phyloP scores from a whole-genome alignment of 805 yeast genomes.

The Yamadazyma nakazawae region DNA sequence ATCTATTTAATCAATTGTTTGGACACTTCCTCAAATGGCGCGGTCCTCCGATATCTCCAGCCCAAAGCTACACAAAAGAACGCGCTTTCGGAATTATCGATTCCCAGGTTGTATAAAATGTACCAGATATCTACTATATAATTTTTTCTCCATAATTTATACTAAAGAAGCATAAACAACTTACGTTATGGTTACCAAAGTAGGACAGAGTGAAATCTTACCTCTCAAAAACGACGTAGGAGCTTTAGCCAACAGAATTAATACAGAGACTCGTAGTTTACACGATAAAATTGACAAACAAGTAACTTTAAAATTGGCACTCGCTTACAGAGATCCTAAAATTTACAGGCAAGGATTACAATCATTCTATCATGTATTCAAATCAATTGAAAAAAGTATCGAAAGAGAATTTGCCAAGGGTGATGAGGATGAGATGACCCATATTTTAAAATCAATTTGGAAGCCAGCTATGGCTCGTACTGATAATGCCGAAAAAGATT shows the following conservation, averaged over 20 bases:
- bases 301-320: slow-evolving; percentile 65
- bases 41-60: slow-evolving; percentile 6
- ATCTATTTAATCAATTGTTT: neutral
- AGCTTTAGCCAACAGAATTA: slow-evolving; percentile 81
- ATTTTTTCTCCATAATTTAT: neutral
- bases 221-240: slow-evolving; percentile 81
- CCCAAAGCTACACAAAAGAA: slow-evolving; percentile 5
- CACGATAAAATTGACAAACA: slow-evolving; percentile 70
- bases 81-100: slow-evolving; percentile 7
- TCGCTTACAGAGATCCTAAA: slow-evolving; percentile 71
- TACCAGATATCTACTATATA: neutral
- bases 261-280: slow-evolving; percentile 57
- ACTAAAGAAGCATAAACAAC: neutral
- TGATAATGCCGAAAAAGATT: slow-evolving; percentile 54
- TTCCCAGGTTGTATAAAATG: neutral
- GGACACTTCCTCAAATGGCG: slow-evolving; percentile 1
- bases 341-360: slow-evolving; percentile 81
- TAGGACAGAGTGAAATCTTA: slow-evolving; percentile 36
- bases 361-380: slow-evolving; percentile 66
- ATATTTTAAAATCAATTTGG: slow-evolving; percentile 59
- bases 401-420: slow-evolving; percentile 42
- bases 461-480: slow-evolving; percentile 67
- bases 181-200: neutral
- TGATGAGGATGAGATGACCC: slow-evolving; percentile 31
- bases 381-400: slow-evolving; percentile 56